Percentiles rank a stretch among this genome's conserved stretches.
These are phyloP conservation scores for Beauveria scarabaeidicola DNA, from an alignment of 2,329 filamentous ascomycete genomes.

Conservation along the genomic window DNA sequence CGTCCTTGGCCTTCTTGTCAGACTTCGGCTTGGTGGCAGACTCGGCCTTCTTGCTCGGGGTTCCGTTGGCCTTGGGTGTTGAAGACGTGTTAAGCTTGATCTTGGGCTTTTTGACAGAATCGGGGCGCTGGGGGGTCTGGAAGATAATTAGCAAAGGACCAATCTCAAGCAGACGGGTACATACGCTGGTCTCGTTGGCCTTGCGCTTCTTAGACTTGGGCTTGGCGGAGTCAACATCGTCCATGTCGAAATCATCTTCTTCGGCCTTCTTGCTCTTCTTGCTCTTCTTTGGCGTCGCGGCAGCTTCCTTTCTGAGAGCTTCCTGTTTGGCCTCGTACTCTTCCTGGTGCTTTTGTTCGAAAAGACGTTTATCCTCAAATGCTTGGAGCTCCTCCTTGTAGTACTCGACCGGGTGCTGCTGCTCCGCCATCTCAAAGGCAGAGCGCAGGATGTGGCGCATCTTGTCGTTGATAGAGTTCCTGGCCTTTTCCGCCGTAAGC, in stretches of 20 bases:
- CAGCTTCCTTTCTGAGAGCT: conserved; percentile 31
- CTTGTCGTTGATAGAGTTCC: conserved; percentile 62
- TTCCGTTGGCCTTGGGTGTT: conserved; percentile 63
- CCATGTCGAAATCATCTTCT: conserved; percentile 53
- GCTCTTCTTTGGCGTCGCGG: conserved; percentile 23
- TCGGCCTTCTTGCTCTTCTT: conserved; percentile 28
- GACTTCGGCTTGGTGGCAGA: conserved; percentile 48
- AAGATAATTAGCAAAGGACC: neutral
- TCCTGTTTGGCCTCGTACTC: conserved; percentile 24
- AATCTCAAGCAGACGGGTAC: conserved; percentile 14
- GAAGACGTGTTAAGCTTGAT: conserved; percentile 56
- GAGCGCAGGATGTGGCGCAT: conserved; percentile 69
- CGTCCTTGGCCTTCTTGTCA: conserved; percentile 46
- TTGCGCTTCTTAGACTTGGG: conserved; percentile 70
- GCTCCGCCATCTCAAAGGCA: conserved; percentile 72
- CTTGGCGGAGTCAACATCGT: conserved; percentile 56
- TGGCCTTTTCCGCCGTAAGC: conserved; percentile 65
- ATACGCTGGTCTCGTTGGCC: conserved; percentile 59
- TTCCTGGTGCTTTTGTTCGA: conserved; percentile 41
- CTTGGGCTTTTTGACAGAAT: conserved; percentile 60
- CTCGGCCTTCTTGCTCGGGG: conserved; percentile 49
- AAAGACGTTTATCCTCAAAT: conserved; percentile 56
- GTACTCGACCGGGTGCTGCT: conserved; percentile 67
- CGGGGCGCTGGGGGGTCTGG: conserved; percentile 49
- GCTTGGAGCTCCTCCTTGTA: conserved; percentile 73